These are phyloP conservation scores for Ustilago curta DNA, from an alignment of 1,284 basidiomycete species.

Conservation along the genomic window DNA sequence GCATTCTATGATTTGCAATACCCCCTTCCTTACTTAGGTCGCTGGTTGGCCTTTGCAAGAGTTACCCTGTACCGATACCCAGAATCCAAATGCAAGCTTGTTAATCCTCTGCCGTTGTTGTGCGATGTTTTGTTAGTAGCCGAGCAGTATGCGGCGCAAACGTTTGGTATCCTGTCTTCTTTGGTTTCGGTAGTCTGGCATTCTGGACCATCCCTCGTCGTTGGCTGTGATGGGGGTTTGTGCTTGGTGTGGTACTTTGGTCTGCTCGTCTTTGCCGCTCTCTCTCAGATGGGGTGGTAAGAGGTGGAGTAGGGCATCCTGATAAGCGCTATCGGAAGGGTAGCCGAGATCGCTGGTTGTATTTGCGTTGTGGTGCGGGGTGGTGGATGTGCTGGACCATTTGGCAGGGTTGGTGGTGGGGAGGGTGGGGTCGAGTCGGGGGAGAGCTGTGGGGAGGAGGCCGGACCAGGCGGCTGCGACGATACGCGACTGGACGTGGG, in stretches of 20 bases:
- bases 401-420: constrained; percentile 34
- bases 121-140: constrained; percentile 17
- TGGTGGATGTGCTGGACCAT: constrained; percentile 30
- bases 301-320: constrained; percentile 45
- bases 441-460: constrained; percentile 11
- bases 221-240: constrained; percentile 5
- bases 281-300: constrained; percentile 11
- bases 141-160: constrained; percentile 22
- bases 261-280: constrained; percentile 6
- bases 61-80: too few relatives aligned
- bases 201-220: constrained; percentile 33
- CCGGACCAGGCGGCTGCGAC: constrained; percentile 42
- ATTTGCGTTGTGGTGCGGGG: background rate
- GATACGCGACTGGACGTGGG: constrained; percentile 57
- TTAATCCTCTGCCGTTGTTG: background rate
- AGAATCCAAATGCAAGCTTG: background rate
- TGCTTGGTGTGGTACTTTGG: constrained; percentile 3
- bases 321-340: constrained; percentile 52
- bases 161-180: constrained; percentile 33
- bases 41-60: too few relatives aligned
- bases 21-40: too few relatives aligned
- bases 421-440: constrained; percentile 35
- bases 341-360: constrained; percentile 34
- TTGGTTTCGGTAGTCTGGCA: constrained; percentile 36
- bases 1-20: too few relatives aligned